Conservation (phyloP, 1,284 basidiomycete genomes). For the Volvariella surrecta region DNA sequence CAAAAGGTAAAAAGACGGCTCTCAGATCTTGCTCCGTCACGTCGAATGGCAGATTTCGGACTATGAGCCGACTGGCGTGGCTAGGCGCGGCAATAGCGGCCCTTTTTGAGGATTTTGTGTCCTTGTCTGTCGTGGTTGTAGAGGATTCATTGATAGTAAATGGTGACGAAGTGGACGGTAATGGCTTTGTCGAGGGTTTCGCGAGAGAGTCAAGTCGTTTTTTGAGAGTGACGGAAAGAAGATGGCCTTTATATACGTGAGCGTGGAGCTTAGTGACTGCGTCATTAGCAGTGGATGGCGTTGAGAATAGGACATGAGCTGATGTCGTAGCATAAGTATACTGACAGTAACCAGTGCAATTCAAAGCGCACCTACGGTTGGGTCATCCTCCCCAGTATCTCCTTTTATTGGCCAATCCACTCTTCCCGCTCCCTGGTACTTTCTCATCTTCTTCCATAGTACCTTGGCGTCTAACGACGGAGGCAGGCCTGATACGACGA, state of each 20-base stretch:
- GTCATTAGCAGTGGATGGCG: constrained; percentile 63
- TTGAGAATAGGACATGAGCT: constrained; percentile 77
- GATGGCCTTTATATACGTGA: constrained; percentile 85
- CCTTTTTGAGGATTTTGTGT: constrained; percentile 20
- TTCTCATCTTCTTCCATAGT: constrained; percentile 86
- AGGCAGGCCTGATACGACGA: constrained; percentile 74
- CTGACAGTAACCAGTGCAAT: not conserved
- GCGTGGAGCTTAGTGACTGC: constrained; percentile 84
- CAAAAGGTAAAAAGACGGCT: constrained; percentile 82
- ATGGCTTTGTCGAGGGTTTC: constrained; percentile 24
- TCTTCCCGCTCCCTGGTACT: constrained; percentile 63
- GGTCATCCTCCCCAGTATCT: constrained; percentile 32
- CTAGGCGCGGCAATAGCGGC: constrained; percentile 33
- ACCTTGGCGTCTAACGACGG: constrained; percentile 59
- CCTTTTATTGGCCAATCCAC: constrained; percentile 62
- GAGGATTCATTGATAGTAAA: constrained; percentile 19
- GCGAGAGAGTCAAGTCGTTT: constrained; percentile 72
- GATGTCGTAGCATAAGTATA: not conserved
- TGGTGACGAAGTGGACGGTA: constrained; percentile 2
- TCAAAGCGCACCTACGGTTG: constrained; percentile 19
- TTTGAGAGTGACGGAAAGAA: constrained; percentile 88
- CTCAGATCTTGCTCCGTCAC: constrained; percentile 83
- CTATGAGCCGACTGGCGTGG: constrained; percentile 78
- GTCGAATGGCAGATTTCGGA: constrained; percentile 86
- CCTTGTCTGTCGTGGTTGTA: constrained; percentile 17